phyloP scores from a whole-genome alignment of 176 grass and related monocot genomes.

The Bolboschoenus planiculmis region DNA sequence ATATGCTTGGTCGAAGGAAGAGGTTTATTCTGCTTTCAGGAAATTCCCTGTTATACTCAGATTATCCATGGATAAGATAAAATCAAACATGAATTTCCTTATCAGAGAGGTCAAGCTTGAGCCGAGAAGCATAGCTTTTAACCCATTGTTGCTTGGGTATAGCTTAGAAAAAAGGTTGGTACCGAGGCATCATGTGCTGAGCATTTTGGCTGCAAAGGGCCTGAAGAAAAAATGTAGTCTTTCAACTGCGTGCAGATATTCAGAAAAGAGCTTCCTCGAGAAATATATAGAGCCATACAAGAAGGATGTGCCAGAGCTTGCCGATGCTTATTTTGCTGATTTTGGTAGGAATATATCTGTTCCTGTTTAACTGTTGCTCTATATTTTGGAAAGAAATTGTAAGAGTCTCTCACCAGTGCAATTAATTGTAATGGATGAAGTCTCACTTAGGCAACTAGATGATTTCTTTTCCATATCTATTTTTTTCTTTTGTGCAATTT shows the following conservation, averaged over 20 bases:
- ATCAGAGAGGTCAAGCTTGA: neutral
- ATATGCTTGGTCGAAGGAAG: neutral
- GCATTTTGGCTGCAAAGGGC: neutral
- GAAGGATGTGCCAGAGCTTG: too few species aligned
- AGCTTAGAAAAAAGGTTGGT: neutral
- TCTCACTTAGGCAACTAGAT: too few species aligned
- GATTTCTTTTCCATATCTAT: too few species aligned
- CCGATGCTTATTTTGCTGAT: too few species aligned
- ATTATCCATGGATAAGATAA: neutral
- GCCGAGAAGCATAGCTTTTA: neutral
- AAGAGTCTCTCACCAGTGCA: too few species aligned
- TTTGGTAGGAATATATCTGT: too few species aligned
- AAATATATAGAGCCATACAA: neutral
- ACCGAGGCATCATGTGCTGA: constrained; percentile 2
- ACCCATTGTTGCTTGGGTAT: neutral
- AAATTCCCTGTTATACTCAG: neutral
- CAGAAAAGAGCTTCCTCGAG: neutral
- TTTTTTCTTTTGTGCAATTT: too few species aligned
- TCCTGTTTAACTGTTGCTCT: too few species aligned
- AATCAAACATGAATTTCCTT: constrained; percentile 11
- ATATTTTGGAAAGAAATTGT: too few species aligned
- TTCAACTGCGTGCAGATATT: neutral
- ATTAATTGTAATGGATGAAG: too few species aligned
- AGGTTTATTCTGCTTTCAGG: neutral
- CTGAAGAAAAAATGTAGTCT: neutral